Evolutionary conservation across 495 filamentous ascomycete genomes (phyloP), one percentile per base, ranked within the genome.

Genomic region (Penicillium lividum): DNA sequence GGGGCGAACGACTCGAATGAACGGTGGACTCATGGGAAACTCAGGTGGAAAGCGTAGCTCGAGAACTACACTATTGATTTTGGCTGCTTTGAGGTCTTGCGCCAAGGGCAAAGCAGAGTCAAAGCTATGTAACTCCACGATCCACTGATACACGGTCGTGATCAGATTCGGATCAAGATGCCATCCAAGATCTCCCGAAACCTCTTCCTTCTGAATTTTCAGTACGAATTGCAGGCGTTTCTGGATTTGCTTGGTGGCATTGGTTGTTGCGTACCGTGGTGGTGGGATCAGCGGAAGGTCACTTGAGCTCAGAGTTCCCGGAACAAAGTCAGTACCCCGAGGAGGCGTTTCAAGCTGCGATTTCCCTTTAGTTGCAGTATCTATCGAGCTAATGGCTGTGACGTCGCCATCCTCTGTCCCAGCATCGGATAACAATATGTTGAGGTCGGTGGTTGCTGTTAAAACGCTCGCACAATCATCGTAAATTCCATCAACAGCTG

Each of bases 121-220:
- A 64, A 97, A 96, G 49, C 85, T 89, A 69, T 97, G 93, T 0
- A 97, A 73, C 68, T 97, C 89, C 3, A 96, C 86, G 60, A 96
- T 92, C 92, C 92, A 96, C 69, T 96, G 93, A 67, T 92, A 97
- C 40, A 93, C 75, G 66, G 93, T 97, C 7, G 69, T 73, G 55
- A 86, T 72, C 10, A 78, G 67, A 11, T 77, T 73, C 4, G 73
- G 72, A 62, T 94, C 80, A 57, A 96, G 84, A 68, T 91, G 93
- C 90, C 92, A 97, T 15, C 93, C 93, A 0, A 96, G 81, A 59
- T 91, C 82, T 59, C 89, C 80, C 6, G 86, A 73, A 2, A 86
- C 81, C 8, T 81, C 82, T 33, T 65, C 74, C 10, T 83, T 56
- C 63, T 96, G 92, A n/a, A 84, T 60, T 60, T 86, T 81, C 4